Evolutionary conservation across 805 yeast genomes (phyloP).

Genomic region (Kodamaea fukazawae): DNA sequence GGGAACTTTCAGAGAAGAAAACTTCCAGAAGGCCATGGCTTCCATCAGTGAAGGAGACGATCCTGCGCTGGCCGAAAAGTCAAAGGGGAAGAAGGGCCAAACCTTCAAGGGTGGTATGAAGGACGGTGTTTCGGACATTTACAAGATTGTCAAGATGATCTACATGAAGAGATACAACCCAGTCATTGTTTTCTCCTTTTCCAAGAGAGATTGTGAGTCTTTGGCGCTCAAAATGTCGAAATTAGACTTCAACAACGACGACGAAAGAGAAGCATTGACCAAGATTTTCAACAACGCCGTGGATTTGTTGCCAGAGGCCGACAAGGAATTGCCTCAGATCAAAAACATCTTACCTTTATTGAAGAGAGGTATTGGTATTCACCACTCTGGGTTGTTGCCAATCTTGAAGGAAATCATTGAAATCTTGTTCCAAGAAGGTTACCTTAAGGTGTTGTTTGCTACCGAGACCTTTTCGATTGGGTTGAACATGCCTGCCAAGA

Average conservation of each 20-base stretch:
- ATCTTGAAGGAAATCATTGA: constrained; percentile 93
- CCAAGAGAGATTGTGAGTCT: constrained; percentile 94
- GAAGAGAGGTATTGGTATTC: constrained; percentile 96
- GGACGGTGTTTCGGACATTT: constrained; percentile 79
- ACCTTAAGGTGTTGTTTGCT: constrained; percentile 90
- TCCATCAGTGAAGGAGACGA: constrained; percentile 90
- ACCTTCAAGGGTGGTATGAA: constrained; percentile 84
- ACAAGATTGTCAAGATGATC: constrained; percentile 96
- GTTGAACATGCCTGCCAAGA: constrained; percentile 98
- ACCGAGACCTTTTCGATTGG: constrained; percentile 99
- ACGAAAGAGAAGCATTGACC: constrained; percentile 86
- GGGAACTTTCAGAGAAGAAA: constrained; percentile 93
- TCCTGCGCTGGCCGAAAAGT: constrained; percentile 56
- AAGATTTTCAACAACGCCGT: constrained; percentile 91
- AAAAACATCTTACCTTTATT: constrained; percentile 85
- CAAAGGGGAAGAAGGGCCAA: constrained; percentile 73
- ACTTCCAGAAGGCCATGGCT: constrained; percentile 98
- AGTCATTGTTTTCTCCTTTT: constrained; percentile 96
- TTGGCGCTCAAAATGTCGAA: constrained; percentile 94
- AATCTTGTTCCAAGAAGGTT: constrained; percentile 94
- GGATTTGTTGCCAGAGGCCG: constrained; percentile 81
- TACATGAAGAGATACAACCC: constrained; percentile 96
- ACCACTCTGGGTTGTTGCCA: constrained; percentile 94
- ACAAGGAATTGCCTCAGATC: constrained; percentile 91
- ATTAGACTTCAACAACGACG: constrained; percentile 89